Evolutionary conservation across 2,329 filamentous ascomycete species (phyloP).

Genomic region (Paecilomyces fulvus): DNA sequence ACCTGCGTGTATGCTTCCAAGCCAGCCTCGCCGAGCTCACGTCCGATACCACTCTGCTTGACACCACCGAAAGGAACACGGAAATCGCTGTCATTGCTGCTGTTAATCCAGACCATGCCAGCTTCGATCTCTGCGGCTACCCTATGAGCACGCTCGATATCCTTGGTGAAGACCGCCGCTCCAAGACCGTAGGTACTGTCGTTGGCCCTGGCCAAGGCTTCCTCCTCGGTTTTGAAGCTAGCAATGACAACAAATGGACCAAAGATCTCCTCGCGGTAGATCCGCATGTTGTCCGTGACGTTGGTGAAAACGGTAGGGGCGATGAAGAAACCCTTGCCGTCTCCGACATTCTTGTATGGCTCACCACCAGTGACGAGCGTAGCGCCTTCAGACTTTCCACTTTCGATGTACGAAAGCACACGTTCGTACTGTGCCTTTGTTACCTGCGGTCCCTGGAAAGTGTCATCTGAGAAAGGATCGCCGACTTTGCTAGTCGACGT

Average conservation of each 20-base stretch:
- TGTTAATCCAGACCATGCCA: conserved; percentile 42
- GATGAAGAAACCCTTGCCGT: conserved; percentile 33
- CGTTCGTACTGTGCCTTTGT: conserved; percentile 37
- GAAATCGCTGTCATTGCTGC: conserved; percentile 34
- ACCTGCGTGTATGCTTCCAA: conserved; percentile 32
- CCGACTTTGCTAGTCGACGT: conserved; percentile 30
- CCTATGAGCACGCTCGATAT: conserved; percentile 34
- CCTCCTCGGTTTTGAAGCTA: conserved; percentile 31
- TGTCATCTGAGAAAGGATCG: conserved; percentile 33
- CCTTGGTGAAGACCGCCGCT: conserved; percentile 34
- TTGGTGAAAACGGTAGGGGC: conserved; percentile 31
- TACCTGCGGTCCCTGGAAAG: conserved; percentile 39
- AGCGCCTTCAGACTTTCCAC: conserved; percentile 34
- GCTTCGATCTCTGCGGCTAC: conserved; percentile 36
- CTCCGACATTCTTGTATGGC: conserved; percentile 20
- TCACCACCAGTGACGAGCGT: conserved; percentile 30
- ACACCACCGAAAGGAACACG: conserved; percentile 37
- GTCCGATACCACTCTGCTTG: conserved; percentile 43
- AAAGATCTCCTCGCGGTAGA: conserved; percentile 36
- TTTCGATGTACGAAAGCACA: conserved; percentile 35
- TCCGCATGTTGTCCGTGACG: conserved; percentile 27
- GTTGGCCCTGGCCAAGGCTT: conserved; percentile 31
- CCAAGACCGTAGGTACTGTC: conserved; percentile 36
- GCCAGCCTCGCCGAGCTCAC: conserved; percentile 38
- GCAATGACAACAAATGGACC: conserved; percentile 35